These are phyloP conservation scores for Cutaneotrichosporon daszewskae DNA, from an alignment of 1,284 basidiomycete genomes.

Conservation along the genomic window DNA sequence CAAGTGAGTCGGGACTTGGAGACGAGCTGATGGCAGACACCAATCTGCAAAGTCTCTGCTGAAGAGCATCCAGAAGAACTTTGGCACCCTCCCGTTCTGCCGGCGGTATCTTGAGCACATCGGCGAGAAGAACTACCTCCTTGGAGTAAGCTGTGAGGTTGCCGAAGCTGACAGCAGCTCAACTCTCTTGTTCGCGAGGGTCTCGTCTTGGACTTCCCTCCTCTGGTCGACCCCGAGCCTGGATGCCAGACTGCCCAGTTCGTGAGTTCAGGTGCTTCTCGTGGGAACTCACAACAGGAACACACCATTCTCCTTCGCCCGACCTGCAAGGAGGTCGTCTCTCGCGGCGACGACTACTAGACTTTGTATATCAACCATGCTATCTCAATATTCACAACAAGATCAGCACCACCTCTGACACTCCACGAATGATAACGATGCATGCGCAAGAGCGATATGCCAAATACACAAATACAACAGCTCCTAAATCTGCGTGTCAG, in stretches of 20 bases:
- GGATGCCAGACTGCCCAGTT: slow-evolving; percentile 91
- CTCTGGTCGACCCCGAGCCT: slow-evolving; percentile 64
- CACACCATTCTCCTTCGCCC: slow-evolving; percentile 88
- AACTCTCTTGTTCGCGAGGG: slow-evolving; percentile 84
- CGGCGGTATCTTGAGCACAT: slow-evolving; percentile 85
- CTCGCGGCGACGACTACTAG: slow-evolving; percentile 86
- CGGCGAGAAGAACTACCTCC: slow-evolving; percentile 91
- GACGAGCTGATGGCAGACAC: too few species aligned
- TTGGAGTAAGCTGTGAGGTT: slow-evolving; percentile 61
- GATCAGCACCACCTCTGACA: too few species aligned
- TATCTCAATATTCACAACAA: too few species aligned
- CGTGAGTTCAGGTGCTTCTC: too few species aligned
- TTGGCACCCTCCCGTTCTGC: slow-evolving; percentile 94
- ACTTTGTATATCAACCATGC: slow-evolving; percentile 1
- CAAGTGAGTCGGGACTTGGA: too few species aligned
- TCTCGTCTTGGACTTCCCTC: slow-evolving; percentile 91
- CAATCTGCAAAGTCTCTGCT: slow-evolving; percentile 80
- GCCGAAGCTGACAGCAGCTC: slow-evolving; percentile 54
- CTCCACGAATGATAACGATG: too few species aligned
- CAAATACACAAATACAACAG: slow-evolving; percentile 8
- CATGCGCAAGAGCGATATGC: background rate
- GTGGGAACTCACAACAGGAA: too few species aligned
- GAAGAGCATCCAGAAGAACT: slow-evolving; percentile 84
- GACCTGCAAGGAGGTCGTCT: slow-evolving; percentile 91
- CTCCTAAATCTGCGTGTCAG: slow-evolving; percentile 5